These are phyloP conservation scores for Thielaviopsis ethacetica DNA, from an alignment of 2,329 filamentous ascomycete species.

Conservation along the genomic window DNA sequence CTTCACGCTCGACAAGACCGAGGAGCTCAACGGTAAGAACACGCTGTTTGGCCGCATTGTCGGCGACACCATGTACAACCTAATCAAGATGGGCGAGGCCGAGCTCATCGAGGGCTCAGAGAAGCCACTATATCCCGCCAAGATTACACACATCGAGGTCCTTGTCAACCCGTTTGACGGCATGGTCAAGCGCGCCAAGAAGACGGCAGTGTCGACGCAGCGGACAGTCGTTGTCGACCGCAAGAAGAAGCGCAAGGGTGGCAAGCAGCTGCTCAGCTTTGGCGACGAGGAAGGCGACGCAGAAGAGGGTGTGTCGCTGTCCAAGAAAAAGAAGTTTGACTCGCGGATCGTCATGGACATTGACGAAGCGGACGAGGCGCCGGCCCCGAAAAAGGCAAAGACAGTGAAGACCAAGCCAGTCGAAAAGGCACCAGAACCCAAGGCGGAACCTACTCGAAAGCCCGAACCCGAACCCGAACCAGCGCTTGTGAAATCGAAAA, in stretches of 20 bases:
- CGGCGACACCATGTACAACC: slow-evolving; percentile 89
- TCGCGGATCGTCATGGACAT: slow-evolving; percentile 51
- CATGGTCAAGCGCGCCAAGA: slow-evolving; percentile 50
- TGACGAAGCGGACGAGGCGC: slow-evolving; percentile 18
- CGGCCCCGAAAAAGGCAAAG: slow-evolving; percentile 11
- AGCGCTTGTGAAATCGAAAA: background rate
- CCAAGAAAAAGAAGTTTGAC: slow-evolving; percentile 68
- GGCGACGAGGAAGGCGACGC: slow-evolving; percentile 51
- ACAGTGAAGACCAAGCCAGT: background rate
- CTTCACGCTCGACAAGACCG: slow-evolving; percentile 70
- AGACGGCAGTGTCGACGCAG: slow-evolving; percentile 23
- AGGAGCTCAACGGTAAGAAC: slow-evolving; percentile 77
- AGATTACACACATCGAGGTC: slow-evolving; percentile 58
- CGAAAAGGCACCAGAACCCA: background rate
- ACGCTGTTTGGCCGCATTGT: slow-evolving; percentile 86
- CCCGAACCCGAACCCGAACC: background rate
- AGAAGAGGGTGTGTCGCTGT: slow-evolving; percentile 30
- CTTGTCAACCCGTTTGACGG: slow-evolving; percentile 69
- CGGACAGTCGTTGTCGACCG: slow-evolving; percentile 27
- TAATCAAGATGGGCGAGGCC: slow-evolving; percentile 81
- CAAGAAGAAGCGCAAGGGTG: slow-evolving; percentile 54
- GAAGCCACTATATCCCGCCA: slow-evolving; percentile 70
- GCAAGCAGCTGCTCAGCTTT: slow-evolving; percentile 66
- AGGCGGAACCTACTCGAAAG: too few relatives aligned
- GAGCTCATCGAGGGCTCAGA: slow-evolving; percentile 69